Base-by-base conservation (phyloP, 495 filamentous ascomycete genomes). In the Hypoxylon cercidicola region DNA sequence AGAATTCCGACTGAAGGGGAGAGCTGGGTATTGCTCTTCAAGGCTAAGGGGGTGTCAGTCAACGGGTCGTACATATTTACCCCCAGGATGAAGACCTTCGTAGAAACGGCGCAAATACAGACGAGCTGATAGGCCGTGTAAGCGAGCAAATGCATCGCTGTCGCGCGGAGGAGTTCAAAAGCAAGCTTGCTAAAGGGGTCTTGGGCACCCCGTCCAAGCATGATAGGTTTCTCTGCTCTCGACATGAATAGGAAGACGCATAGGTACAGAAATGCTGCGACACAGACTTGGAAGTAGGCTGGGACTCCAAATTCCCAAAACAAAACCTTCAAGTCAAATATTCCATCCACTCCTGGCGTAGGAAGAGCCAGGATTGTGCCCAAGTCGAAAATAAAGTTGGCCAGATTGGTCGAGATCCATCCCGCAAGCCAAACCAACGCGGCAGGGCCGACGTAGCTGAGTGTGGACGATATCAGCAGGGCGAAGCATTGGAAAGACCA, bases 81-180 rank as follows among this genome's bases (percentile, higher is more conserved):
- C 8, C 10, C 10, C 4, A 18, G 30, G 43, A 12, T 28, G 12
- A 11, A 34, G 0, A 28, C 4, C 10, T 45, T 44, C 16, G 30
- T 13, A 3, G 41, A 28, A 7, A 28, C 21, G 4, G 62, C 43
- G 25, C 32, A 35, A 10, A 55, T 15, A 9, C 35, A 66, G n/a
- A 55, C 53, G 1, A 70, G 8, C 16, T 72, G 70, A 40, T 72
- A 70, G 0, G 63, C 66, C 4, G 66, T 72, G 23, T 70, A 70
- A 16, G 70, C 46, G n/a, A 72, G 28, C 8, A 72, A 20, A 16
- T 72, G 70, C 53, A 62, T 60, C 1, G 60, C 32, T 0, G 63
- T 68, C 8, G 70, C 70, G 25, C 70, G 67, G 20, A 70, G 45
- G 25, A 72, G 63, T 2, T 70, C 48, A 35, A 43, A 48, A 0